Base-by-base conservation (phyloP, 768 basidiomycete genomes). In the Boletus vermiculosoides region DNA sequence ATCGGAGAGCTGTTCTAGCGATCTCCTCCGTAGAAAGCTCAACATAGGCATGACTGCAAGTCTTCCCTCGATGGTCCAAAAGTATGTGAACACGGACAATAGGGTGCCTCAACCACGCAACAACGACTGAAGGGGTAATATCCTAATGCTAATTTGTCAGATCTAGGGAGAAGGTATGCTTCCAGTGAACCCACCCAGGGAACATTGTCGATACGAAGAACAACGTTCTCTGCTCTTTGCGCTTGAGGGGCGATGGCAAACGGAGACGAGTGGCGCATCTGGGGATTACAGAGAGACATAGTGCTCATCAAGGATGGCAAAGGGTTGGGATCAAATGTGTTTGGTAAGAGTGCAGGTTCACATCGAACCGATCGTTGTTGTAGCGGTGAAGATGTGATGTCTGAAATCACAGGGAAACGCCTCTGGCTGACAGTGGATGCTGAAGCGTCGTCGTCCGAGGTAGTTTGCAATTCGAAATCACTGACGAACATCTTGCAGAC, bases 181-280 rank as follows among this genome's bases (percentile, higher is more conserved):
- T 30, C 58, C 23, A 52, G 45, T 49, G 41, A 45, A 73, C 82
- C 42, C 65, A 91, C 90, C 91, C 91, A 93, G 49, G 92, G 92
- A 52, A 93, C 90, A 64, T 94, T 93, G 68, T 93, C 92, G 61
- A 94, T 88, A 25, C 92, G 78, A 44, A 94, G 78, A 13, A 93
- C 90, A 31, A 85, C 77, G 25, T 79, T 74, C 36, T 83, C 80
- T 45, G 49, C 45, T 47, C 62, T 54, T 45, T 56, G 65, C 5
- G 23, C 18, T 52, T 58, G 66, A 28, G 62, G 28, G 30, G 52
- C 2, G 51, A 60, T 31, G 10, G 50, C 20, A 39, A 62, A 63
- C 3, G 68, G 39, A 31, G 65, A 54, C 1, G 55, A 22, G 33
- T 58, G 65, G 44, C 48, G 60, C 40, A 51, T 11, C 31, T 56